phyloP scores from a whole-genome alignment of 2,329 filamentous ascomycete genomes.

The Arthrinium phaeospermum region DNA sequence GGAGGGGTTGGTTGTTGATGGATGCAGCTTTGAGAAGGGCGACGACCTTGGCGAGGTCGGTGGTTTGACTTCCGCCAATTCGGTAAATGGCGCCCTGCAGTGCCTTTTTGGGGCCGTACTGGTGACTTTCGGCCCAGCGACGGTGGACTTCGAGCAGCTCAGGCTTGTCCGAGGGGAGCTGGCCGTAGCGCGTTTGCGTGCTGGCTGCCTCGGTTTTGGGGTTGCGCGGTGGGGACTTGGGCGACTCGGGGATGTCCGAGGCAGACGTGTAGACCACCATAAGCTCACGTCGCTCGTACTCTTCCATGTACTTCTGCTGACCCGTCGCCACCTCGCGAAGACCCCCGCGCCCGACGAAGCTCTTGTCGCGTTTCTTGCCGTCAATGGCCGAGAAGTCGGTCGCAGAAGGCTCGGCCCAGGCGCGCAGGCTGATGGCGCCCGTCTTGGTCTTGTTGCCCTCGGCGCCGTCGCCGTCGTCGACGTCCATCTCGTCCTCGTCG shows the following conservation, averaged over 20 bases:
- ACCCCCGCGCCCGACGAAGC: constrained; percentile 61
- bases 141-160: constrained; percentile 55
- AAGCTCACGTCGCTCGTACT: constrained; percentile 63
- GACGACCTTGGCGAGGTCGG: constrained; percentile 4
- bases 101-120: constrained; percentile 50
- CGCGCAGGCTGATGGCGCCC: constrained; percentile 57
- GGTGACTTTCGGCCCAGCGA: constrained; percentile 52
- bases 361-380: constrained; percentile 52
- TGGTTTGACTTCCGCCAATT: constrained; percentile 41
- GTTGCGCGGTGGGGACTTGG: constrained; percentile 57
- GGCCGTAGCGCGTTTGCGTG: constrained; percentile 28
- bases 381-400: constrained; percentile 56
- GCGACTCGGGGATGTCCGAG: constrained; percentile 61
- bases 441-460: constrained; percentile 38
- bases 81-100: constrained; percentile 50
- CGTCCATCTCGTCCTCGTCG: constrained; percentile 60
- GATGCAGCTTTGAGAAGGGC: not conserved
- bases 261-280: constrained; percentile 64
- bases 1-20: not conserved
- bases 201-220: constrained; percentile 22
- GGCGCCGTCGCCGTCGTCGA: constrained; percentile 60
- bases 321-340: constrained; percentile 55
- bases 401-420: constrained; percentile 56
- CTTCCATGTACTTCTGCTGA: constrained; percentile 60
- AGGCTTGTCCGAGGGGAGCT: constrained; percentile 46